Percentiles rank a stretch among this genome's conserved stretches.
Conservation (phyloP, 192 early-diverging fungal genomes). For the Neocallimastix lanati region DNA sequence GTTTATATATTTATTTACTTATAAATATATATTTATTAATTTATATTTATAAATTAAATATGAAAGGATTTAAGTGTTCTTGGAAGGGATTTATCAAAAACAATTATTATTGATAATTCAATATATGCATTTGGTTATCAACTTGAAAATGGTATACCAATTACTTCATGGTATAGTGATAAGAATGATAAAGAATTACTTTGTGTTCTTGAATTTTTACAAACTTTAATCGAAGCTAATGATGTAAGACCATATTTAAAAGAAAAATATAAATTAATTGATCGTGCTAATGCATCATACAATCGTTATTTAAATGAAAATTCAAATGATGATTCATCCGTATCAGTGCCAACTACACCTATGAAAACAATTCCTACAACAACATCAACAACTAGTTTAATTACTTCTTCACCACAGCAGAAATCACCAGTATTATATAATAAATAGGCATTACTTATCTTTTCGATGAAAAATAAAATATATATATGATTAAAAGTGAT, state of each 20-base stretch:
- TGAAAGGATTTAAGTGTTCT: conserved; percentile 51
- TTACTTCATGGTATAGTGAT: conserved; percentile 56
- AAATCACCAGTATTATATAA: neutral
- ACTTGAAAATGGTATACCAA: conserved; percentile 25
- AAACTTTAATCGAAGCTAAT: conserved; percentile 29
- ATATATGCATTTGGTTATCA: conserved; percentile 61
- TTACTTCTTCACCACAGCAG: neutral
- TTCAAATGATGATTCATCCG: neutral
- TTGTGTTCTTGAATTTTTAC: conserved; percentile 36
- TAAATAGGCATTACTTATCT: too few species aligned
- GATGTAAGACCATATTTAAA: conserved; percentile 27
- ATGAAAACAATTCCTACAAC: neutral
- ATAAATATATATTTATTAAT: too few species aligned
- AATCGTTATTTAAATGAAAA: neutral
- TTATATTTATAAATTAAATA: too few species aligned
- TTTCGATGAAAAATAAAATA: too few species aligned
- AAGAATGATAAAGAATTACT: conserved; percentile 38
- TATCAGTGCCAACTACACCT: neutral
- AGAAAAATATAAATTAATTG: neutral
- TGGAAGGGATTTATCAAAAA: conserved; percentile 42
- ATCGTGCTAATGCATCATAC: neutral
- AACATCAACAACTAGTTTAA: neutral
- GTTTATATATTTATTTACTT: too few species aligned
- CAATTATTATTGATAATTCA: conserved; percentile 51
- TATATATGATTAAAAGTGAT: too few species aligned